Percentiles rank a stretch among this genome's conserved stretches.
phyloP scores from a whole-genome alignment of 208 protist species.

The Leishmania guyanensis region DNA sequence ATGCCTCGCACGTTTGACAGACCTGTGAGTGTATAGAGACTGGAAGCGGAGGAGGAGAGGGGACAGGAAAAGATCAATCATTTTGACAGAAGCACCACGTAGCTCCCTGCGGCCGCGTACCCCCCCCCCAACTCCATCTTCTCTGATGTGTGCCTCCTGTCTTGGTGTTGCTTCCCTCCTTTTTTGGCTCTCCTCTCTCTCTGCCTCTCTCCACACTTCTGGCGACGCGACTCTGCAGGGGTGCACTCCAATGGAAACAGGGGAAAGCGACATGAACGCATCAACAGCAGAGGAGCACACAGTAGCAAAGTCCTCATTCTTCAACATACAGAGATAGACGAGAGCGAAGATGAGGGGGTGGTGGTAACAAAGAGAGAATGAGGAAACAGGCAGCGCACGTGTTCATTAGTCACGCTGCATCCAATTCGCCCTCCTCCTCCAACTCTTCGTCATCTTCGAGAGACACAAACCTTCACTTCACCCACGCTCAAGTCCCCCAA shows the following conservation, averaged over 20 bases:
- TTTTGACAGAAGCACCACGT: no score
- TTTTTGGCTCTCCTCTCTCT: neutral
- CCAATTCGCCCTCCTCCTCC: neutral
- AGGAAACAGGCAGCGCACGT: neutral
- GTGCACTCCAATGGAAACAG: neutral
- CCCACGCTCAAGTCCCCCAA: neutral
- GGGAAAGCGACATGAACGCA: neutral
- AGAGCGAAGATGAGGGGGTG: neutral
- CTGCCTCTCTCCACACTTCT: neutral
- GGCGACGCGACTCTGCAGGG: neutral
- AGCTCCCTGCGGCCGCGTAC: neutral
- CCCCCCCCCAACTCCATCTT: neutral
- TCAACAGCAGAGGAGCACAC: neutral
- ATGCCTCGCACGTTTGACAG: neutral
- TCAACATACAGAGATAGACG: neutral
- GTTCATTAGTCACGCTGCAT: neutral
- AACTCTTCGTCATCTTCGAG: neutral
- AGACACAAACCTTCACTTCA: neutral
- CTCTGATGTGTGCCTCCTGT: neutral
- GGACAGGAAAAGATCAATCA: neutral
- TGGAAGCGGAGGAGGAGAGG: neutral
- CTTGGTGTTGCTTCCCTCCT: neutral
- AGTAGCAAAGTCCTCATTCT: neutral
- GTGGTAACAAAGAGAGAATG: neutral
- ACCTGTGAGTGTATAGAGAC: neutral